Evolutionary conservation across 2,329 filamentous ascomycete species (phyloP).

Genomic region (Malbranchea zuffiana): DNA sequence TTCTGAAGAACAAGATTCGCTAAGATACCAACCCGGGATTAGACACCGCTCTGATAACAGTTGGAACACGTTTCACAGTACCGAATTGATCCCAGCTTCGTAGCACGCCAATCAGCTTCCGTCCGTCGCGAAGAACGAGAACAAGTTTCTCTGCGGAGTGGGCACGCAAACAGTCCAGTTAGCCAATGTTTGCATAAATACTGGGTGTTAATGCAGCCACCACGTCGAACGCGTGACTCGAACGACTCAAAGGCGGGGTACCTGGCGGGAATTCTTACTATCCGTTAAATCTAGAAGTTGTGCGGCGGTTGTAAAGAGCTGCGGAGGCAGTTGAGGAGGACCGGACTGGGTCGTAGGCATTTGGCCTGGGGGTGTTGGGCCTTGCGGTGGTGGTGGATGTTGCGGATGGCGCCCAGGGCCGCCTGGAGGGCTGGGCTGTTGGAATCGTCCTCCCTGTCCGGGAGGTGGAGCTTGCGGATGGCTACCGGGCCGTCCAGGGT

Average conservation of each 20-base stretch:
- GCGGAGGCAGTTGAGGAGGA: slow-evolving; percentile 49
- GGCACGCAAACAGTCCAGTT: slow-evolving; percentile 1
- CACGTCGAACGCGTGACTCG: too few relatives aligned
- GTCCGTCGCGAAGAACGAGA: slow-evolving; percentile 79
- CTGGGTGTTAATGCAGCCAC: too few relatives aligned
- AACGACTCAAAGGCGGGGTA: too few relatives aligned
- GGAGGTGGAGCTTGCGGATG: neutral
- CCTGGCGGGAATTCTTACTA: slow-evolving; percentile 48
- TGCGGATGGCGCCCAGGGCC: slow-evolving; percentile 23
- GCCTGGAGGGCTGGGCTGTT: slow-evolving; percentile 8
- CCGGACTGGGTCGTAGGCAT: slow-evolving; percentile 20
- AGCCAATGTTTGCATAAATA: neutral
- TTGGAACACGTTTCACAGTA: slow-evolving; percentile 37
- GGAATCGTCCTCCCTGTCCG: slow-evolving; percentile 7
- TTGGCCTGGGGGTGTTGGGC: slow-evolving; percentile 8
- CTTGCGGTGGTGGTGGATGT: slow-evolving; percentile 10
- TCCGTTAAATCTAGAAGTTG: slow-evolving; percentile 93
- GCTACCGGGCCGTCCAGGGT: slow-evolving; percentile 5
- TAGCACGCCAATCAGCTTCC: slow-evolving; percentile 85
- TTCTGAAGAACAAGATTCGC: slow-evolving; percentile 92
- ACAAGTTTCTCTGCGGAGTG: slow-evolving; percentile 73
- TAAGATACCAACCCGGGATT: slow-evolving; percentile 28
- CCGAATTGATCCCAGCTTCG: slow-evolving; percentile 97
- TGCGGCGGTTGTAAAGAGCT: slow-evolving; percentile 97
- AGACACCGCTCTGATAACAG: slow-evolving; percentile 1